phyloP scores from a whole-genome alignment of 2,329 filamentous ascomycete genomes.

The Aspergillus chevalieri region DNA sequence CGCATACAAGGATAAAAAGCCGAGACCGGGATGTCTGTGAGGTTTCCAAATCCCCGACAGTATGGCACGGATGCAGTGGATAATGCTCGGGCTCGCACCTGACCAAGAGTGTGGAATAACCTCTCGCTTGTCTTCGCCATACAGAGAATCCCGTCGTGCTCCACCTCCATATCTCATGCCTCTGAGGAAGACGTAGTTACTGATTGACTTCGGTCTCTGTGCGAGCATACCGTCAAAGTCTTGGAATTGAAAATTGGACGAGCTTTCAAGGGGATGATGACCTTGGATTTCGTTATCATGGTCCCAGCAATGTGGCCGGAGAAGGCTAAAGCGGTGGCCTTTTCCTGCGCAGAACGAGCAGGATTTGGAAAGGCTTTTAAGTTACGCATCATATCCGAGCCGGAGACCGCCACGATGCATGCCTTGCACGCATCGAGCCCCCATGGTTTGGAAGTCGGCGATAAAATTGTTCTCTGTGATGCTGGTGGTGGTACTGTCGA shows the following conservation, averaged over 20 bases:
- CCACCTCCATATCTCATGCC: constrained; percentile 5
- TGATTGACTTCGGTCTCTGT: constrained; percentile 11
- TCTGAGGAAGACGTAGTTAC: constrained; percentile 6
- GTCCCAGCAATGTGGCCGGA: constrained; percentile 27
- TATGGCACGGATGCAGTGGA: constrained; percentile 16
- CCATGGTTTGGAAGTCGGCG: constrained; percentile 9
- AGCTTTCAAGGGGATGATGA: constrained; percentile 6
- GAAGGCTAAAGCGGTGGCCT: constrained; percentile 14
- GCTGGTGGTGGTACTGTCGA: constrained; percentile 25
- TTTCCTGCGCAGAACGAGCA: constrained; percentile 10
- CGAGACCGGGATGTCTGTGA: constrained; percentile 5
- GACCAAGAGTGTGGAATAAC: constrained; percentile 6
- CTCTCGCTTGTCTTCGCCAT: constrained; percentile 4
- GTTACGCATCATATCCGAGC: constrained; percentile 16
- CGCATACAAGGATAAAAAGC: constrained; percentile 7
- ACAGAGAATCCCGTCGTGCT: constrained; percentile 7
- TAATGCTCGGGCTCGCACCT: constrained; percentile 16
- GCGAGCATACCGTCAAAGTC: constrained; percentile 6
- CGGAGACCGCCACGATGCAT: constrained; percentile 19
- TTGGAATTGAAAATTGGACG: constrained; percentile 9
- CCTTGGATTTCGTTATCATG: constrained; percentile 20
- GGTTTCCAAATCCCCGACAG: constrained; percentile 13
- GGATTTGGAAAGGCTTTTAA: constrained; percentile 3
- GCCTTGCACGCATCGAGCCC: constrained; percentile 7
- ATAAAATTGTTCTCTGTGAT: constrained; percentile 23